These are phyloP conservation scores for Sherardia arvensis DNA, from an alignment of 257 asterid species.

Conservation along the genomic window DNA sequence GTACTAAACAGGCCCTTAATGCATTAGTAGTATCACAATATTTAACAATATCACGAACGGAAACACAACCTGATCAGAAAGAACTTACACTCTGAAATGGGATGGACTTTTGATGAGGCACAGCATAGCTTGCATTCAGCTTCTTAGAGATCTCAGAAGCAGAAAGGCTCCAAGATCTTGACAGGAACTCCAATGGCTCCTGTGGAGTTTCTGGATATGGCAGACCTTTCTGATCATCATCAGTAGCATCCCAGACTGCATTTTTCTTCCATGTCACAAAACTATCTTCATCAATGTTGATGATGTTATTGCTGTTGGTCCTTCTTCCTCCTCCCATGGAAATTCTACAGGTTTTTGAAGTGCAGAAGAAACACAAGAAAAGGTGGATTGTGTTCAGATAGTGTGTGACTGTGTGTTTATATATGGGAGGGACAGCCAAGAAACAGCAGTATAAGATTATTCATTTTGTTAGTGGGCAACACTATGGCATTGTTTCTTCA, in stretches of 20 bases:
- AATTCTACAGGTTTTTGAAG: too few relatives aligned
- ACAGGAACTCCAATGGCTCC: conserved; percentile 80
- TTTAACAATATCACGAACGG: too few relatives aligned
- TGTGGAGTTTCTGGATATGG: conserved; percentile 78
- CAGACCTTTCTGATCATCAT: too few relatives aligned
- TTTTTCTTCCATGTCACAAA: conserved; percentile 29
- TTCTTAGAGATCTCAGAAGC: conserved; percentile 60
- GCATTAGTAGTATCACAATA: too few relatives aligned
- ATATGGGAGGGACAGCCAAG: conserved; percentile 18
- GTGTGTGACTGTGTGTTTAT: conserved; percentile 5
- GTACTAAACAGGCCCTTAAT: too few relatives aligned
- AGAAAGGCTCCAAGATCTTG: conserved; percentile 83
- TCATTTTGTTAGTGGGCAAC: conserved; percentile 26
- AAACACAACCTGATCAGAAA: not conserved
- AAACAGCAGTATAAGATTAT: conserved; percentile 15
- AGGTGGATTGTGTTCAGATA: not conserved
- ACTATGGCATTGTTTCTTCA: conserved; percentile 16
- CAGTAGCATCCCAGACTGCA: conserved; percentile 33
- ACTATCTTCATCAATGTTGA: not conserved
- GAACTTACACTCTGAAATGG: conserved; percentile 37
- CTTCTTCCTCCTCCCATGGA: conserved; percentile 33
- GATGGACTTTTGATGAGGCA: conserved; percentile 22
- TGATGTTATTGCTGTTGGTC: not conserved
- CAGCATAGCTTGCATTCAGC: conserved; percentile 9
- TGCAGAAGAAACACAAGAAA: not conserved